Base-by-base conservation (phyloP, 2,329 filamentous ascomycete species). In the Pyrenochaeta sp. region DNA sequence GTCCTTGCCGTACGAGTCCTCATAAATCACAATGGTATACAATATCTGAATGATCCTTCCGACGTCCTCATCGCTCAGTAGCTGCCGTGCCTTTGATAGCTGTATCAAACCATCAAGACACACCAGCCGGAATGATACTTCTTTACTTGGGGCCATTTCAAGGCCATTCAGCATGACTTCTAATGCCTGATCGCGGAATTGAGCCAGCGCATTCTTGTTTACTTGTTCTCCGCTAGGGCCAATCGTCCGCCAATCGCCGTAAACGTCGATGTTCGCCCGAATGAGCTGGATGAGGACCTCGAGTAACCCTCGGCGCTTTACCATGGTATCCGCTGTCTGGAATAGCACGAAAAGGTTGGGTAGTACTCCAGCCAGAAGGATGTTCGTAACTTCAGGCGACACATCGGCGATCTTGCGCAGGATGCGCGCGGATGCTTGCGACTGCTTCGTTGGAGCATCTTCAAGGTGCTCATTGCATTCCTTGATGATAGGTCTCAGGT, bases 381-480 rank as follows among this genome's bases (percentile, higher is more conserved):
- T 79, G 50, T 83, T 83, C 50, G 86, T 86, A 0, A 87, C 81
- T 19, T 81, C 73, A 0, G 81, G 74, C 19, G 86, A 87, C 5
- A 86, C 83, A 45, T 83, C 80, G 1, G 86, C 83, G 10, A 88
- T 76, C 6, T 83, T 83, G 37, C 82, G 79, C 15, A 90, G 71
- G 19, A 90, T 89, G 27, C 85, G 83, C 19, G 86, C 86, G 2
- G 87, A 83, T 9, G 87, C 87, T 67, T 86, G 86, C 3, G 88
- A 89, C 69, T 90, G 86, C 69, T 90, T 90, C 5, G 88, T 88
- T 44, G 88, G 87, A 6, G 88, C 88, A 69, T 90, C 88, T 66
- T 87, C 86, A 3, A 90, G 79, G 66, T 90, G 87, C 60, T 90
- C 86, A 58, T 88, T 86, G 69, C 88, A 90, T 75, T 90, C 88